Evolutionary conservation across 805 yeast genomes (phyloP).

Genomic region (Vanderwaltozyma tropicalis): DNA sequence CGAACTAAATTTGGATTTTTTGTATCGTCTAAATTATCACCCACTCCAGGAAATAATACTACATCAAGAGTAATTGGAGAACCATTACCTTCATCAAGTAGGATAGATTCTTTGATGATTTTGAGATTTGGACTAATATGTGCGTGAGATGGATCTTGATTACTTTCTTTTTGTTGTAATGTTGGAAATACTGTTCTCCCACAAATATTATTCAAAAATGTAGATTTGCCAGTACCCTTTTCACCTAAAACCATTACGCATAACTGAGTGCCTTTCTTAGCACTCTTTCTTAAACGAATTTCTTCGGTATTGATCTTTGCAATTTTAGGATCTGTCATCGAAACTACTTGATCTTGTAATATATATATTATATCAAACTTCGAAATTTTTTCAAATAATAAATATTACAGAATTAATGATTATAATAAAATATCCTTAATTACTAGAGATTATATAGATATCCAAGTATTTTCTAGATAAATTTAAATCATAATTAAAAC

Average conservation of each 20-base stretch:
- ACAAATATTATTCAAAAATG: slow-evolving; percentile 62
- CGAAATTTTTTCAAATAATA: too few relatives aligned
- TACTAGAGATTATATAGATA: too few relatives aligned
- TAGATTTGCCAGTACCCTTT: slow-evolving; percentile 63
- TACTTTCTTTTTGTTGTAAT: slow-evolving; percentile 2
- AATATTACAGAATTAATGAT: too few relatives aligned
- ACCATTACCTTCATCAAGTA: slow-evolving; percentile 44
- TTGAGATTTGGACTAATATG: background rate
- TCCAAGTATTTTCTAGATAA: too few relatives aligned
- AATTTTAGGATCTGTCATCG: background rate
- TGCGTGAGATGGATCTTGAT: slow-evolving; percentile 1
- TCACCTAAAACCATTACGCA: slow-evolving; percentile 64
- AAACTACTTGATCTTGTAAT: too few relatives aligned
- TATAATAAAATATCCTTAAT: too few relatives aligned
- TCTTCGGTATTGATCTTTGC: slow-evolving; percentile 23
- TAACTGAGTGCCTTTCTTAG: slow-evolving; percentile 52
- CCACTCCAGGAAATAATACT: slow-evolving; percentile 65
- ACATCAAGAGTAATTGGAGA: slow-evolving; percentile 41
- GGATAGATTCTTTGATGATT: background rate
- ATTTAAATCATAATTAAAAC: too few relatives aligned
- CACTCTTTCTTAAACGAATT: slow-evolving; percentile 48
- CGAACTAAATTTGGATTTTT: slow-evolving; percentile 39
- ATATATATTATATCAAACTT: background rate
- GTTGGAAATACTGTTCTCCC: slow-evolving; percentile 35
- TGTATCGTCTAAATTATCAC: slow-evolving; percentile 61